These are phyloP conservation scores for Saturnispora besseyi DNA, from an alignment of 805 yeast genomes.

Conservation along the genomic window DNA sequence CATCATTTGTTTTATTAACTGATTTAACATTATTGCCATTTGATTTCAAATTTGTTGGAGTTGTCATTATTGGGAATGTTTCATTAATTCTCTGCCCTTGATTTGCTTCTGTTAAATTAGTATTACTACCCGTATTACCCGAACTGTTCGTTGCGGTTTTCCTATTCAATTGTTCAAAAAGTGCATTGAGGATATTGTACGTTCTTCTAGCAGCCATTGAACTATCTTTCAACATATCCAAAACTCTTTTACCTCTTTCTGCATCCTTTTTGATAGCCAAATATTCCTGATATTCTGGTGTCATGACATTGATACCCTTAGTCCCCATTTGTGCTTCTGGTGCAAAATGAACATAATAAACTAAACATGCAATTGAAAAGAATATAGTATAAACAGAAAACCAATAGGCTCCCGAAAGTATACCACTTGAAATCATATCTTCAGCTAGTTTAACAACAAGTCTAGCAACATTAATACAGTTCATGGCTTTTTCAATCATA, in stretches of 20 bases:
- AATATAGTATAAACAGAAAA: constrained; percentile 83
- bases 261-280: constrained; percentile 60
- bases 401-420: constrained; percentile 84
- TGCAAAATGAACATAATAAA: constrained; percentile 61
- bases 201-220: constrained; percentile 75
- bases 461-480: constrained; percentile 77
- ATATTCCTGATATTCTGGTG: constrained; percentile 41
- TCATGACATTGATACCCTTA: constrained; percentile 24
- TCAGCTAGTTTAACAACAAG: constrained; percentile 73
- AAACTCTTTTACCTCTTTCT: constrained; percentile 67
- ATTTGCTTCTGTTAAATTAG: neutral
- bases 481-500: constrained; percentile 65
- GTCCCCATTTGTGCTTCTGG: constrained; percentile 20
- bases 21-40: neutral
- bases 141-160: constrained; percentile 41
- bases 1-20: constrained; percentile 1
- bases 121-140: neutral
- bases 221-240: constrained; percentile 61
- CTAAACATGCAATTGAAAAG: constrained; percentile 79
- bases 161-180: constrained; percentile 70
- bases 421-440: constrained; percentile 63
- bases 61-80: neutral
- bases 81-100: neutral
- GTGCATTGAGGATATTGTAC: constrained; percentile 66
- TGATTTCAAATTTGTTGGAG: neutral